These are phyloP conservation scores for Colletotrichum theobromicola DNA, from an alignment of 2,329 filamentous ascomycete genomes.

Conservation along the genomic window DNA sequence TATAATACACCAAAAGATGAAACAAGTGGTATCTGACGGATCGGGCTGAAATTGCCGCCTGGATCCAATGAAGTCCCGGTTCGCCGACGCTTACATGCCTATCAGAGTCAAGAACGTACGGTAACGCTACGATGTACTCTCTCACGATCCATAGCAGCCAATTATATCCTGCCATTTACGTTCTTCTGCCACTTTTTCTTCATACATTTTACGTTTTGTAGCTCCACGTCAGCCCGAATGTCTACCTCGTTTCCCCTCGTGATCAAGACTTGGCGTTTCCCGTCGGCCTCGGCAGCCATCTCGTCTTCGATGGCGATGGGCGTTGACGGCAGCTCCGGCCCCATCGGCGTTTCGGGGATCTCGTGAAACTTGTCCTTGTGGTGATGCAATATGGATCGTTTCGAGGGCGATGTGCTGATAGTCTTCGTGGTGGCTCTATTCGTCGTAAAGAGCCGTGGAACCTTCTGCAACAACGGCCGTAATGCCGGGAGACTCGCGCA, in stretches of 20 bases:
- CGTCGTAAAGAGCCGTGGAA: neutral
- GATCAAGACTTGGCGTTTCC: conserved; percentile 9
- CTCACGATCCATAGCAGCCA: neutral
- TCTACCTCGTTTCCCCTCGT: neutral
- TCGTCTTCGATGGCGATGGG: conserved; percentile 16
- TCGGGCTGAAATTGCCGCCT: neutral
- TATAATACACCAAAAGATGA: neutral
- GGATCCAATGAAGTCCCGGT: neutral
- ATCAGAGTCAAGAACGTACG: neutral
- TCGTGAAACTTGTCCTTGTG: conserved; percentile 1
- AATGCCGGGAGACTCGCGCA: conserved; percentile 46
- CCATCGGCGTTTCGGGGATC: neutral
- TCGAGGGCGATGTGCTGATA: neutral
- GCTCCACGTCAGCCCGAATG: neutral
- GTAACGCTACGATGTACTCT: neutral
- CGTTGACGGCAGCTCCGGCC: neutral
- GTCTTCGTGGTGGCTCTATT: conserved; percentile 11
- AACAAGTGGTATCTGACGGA: neutral
- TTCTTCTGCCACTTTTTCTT: neutral
- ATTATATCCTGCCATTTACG: neutral
- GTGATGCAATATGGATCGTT: neutral
- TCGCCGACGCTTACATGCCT: neutral
- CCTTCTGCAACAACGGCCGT: conserved; percentile 39
- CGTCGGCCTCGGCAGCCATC: conserved; percentile 12
- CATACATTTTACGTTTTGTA: neutral